phyloP scores from a whole-genome alignment of 495 filamentous ascomycete species.

The Xylaria nigripes region DNA sequence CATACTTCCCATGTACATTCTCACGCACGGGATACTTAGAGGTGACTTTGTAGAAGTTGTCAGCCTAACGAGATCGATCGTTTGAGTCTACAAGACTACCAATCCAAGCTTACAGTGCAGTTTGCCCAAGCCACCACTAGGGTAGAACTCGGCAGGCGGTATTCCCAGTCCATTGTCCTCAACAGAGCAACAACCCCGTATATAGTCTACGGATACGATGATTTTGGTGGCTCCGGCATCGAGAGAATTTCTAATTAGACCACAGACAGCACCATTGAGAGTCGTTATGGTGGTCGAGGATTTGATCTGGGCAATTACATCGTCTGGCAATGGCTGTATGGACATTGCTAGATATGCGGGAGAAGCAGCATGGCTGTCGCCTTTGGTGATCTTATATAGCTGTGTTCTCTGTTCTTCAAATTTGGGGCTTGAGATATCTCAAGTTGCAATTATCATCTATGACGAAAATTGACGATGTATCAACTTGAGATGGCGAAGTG shows the following conservation, averaged over 20 bases:
- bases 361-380: background rate
- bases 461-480: background rate
- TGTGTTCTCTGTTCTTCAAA: background rate
- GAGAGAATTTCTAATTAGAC: conserved; percentile 77
- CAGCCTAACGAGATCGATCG: background rate
- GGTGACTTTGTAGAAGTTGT: conserved; percentile 48
- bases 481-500: background rate
- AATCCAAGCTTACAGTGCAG: conserved; percentile 52
- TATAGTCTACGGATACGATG: conserved; percentile 64
- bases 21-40: conserved; percentile 53
- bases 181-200: conserved; percentile 68
- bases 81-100: background rate
- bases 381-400: background rate
- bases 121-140: conserved; percentile 65
- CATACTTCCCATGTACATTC: conserved; percentile 58
- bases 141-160: conserved; percentile 56
- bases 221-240: conserved; percentile 71
- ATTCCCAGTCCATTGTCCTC: conserved; percentile 89
- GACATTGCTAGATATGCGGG: conserved; percentile 34
- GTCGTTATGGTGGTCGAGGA: conserved; percentile 73
- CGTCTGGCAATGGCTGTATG: conserved; percentile 63
- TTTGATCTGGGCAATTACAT: conserved; percentile 78
- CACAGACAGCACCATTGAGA: conserved; percentile 62
- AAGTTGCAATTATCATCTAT: background rate
- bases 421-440: background rate